These are phyloP conservation scores for Notholithocarpus densiflorus DNA, from an alignment of 306 rosid species.

Conservation along the genomic window DNA sequence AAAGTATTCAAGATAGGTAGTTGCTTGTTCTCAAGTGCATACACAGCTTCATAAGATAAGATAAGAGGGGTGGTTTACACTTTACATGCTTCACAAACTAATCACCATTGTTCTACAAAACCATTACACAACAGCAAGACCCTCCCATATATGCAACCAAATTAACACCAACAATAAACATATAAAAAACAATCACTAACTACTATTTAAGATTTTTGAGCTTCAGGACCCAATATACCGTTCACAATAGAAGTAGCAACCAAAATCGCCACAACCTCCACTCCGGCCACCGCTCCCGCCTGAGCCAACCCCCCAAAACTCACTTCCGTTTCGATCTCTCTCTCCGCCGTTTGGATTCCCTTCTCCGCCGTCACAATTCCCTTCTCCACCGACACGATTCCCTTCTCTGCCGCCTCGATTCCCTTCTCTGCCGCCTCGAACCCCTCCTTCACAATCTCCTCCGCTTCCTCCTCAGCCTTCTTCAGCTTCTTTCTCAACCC, in stretches of 20 bases:
- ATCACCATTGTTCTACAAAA: too few species aligned
- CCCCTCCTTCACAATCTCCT: constrained; percentile 74
- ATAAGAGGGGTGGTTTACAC: too few species aligned
- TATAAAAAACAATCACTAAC: not conserved
- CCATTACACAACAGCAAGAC: too few species aligned
- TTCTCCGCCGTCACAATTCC: constrained; percentile 48
- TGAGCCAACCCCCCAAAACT: constrained; percentile 65
- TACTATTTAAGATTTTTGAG: constrained; percentile 30
- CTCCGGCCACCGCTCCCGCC: constrained; percentile 78
- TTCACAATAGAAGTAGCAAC: constrained; percentile 73
- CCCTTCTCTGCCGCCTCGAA: constrained; percentile 75
- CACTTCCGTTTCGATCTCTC: constrained; percentile 42
- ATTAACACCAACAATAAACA: constrained; percentile 24
- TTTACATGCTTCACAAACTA: too few species aligned
- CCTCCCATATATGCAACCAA: not conserved
- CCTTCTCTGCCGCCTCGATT: constrained; percentile 34
- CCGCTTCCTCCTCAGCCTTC: constrained; percentile 64
- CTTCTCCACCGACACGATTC: constrained; percentile 43
- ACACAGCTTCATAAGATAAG: too few species aligned
- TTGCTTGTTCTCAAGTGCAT: too few species aligned
- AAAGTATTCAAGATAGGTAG: too few species aligned
- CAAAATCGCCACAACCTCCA: constrained; percentile 63
- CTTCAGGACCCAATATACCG: constrained; percentile 74
- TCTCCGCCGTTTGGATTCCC: constrained; percentile 50
- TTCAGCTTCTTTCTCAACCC: constrained; percentile 70